A percentile compares a stretch with the other conserved stretches of the same genome.
Conservation (phyloP, 345 rosid genomes). For the Reutealis trisperma region DNA sequence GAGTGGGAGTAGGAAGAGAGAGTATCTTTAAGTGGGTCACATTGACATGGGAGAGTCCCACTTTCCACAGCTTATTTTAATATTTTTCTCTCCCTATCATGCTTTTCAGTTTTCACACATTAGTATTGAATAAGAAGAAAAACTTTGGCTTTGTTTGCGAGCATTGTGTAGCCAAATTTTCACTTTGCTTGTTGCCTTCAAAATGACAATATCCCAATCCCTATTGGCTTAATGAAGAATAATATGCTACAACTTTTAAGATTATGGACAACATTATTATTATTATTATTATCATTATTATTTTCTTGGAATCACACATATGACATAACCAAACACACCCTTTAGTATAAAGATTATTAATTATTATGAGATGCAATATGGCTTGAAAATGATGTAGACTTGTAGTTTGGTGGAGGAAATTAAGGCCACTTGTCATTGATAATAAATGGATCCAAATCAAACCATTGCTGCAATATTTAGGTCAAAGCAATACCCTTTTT, state of each 20-base stretch:
- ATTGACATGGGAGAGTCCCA: conserved; percentile 28
- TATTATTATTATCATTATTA: no score
- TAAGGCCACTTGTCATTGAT: conserved; percentile 17
- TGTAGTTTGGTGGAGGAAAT: conserved; percentile 27
- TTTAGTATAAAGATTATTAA: background rate
- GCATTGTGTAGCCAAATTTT: conserved; percentile 1
- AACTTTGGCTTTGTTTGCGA: conserved; percentile 24
- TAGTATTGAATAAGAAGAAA: conserved; percentile 12
- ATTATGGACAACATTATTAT: background rate
- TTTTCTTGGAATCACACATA: background rate
- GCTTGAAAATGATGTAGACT: conserved; percentile 9
- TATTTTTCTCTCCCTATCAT: background rate
- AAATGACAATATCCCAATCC: background rate
- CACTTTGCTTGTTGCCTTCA: conserved; percentile 24
- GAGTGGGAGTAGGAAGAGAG: background rate
- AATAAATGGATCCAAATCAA: conserved; percentile 16
- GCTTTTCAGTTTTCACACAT: conserved; percentile 19
- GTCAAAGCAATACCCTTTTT: conserved; percentile 30
- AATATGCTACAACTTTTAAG: background rate
- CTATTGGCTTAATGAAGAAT: background rate
- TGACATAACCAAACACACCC: conserved; percentile 1
- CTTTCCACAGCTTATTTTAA: conserved; percentile 28
- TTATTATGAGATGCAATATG: background rate
- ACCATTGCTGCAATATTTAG: conserved; percentile 16
- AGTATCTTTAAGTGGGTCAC: conserved; percentile 31